phyloP scores from a whole-genome alignment of 2,329 filamentous ascomycete species.

The Botryotinia convoluta region DNA sequence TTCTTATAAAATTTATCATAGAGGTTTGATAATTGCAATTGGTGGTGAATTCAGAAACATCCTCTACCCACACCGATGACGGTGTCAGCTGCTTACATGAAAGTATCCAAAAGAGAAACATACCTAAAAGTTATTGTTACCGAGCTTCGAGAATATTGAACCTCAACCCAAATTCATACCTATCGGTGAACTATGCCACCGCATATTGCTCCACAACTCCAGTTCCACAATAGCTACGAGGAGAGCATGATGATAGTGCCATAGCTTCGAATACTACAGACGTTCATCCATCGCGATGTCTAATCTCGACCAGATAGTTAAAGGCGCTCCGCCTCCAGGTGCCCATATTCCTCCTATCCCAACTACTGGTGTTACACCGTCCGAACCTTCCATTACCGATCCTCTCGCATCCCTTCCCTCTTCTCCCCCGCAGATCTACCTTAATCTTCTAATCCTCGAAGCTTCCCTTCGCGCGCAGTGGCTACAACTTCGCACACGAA shows the following conservation, averaged over 20 bases:
- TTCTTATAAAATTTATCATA: too few species aligned
- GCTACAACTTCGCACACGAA: constrained; percentile 80
- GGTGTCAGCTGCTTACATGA: constrained; percentile 8
- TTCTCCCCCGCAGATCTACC: constrained; percentile 65
- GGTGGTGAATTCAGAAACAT: not conserved
- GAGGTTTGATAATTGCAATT: too few species aligned
- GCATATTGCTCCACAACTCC: constrained; percentile 14
- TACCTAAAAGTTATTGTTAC: not conserved
- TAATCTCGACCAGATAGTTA: constrained; percentile 75
- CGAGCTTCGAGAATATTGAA: constrained; percentile 11
- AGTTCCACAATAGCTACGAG: constrained; percentile 9
- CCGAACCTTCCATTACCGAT: constrained; percentile 36
- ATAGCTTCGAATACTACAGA: constrained; percentile 20
- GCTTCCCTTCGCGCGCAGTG: constrained; percentile 91
- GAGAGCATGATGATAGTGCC: constrained; percentile 25
- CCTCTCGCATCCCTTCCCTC: constrained; percentile 39
- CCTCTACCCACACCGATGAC: constrained; percentile 1
- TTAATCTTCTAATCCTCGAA: constrained; percentile 96
- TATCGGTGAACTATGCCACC: constrained; percentile 12
- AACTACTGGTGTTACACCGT: constrained; percentile 42
- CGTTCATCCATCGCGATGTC: constrained; percentile 32
- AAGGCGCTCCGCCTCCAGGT: constrained; percentile 73
- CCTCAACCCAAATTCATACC: not conserved
- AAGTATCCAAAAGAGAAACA: not conserved
- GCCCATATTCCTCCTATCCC: constrained; percentile 36